These are phyloP conservation scores for Pezicula radicicola DNA, from an alignment of 2,329 filamentous ascomycete genomes.

Conservation along the genomic window DNA sequence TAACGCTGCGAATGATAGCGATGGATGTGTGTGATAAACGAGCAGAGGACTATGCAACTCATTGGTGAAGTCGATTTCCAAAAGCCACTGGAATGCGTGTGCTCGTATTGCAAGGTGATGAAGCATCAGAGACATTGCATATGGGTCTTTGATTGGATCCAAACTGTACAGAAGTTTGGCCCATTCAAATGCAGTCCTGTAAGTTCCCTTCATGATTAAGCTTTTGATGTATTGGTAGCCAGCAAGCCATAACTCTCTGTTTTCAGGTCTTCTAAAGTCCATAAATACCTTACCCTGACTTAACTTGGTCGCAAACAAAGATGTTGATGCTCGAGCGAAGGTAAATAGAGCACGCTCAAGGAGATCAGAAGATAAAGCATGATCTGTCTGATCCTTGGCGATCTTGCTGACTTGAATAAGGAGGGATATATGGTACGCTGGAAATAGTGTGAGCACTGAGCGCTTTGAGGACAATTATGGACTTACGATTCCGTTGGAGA, in stretches of 20 bases:
- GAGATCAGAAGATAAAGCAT: constrained; percentile 80
- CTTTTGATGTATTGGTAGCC: constrained; percentile 86
- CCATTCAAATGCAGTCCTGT: constrained; percentile 92
- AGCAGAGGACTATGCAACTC: constrained; percentile 16
- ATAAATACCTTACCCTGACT: constrained; percentile 76
- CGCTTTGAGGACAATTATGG: background rate
- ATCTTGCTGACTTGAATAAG: constrained; percentile 93
- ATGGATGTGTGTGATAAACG: constrained; percentile 74
- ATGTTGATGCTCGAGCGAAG: constrained; percentile 85
- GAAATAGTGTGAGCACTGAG: constrained; percentile 14
- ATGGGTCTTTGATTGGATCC: constrained; percentile 72
- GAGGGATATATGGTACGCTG: constrained; percentile 86
- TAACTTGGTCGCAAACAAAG: constrained; percentile 74
- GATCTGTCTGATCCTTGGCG: constrained; percentile 86
- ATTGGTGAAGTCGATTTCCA: constrained; percentile 50
- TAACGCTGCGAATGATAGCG: constrained; percentile 71
- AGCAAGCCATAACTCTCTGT: constrained; percentile 88
- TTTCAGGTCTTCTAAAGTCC: constrained; percentile 78
- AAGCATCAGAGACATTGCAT: constrained; percentile 75
- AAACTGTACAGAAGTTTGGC: constrained; percentile 78
- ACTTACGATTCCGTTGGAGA: constrained; percentile 61
- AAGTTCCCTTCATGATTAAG: constrained; percentile 86
- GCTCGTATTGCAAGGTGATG: constrained; percentile 84
- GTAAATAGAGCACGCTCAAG: constrained; percentile 90
- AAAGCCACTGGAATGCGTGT: constrained; percentile 70